These are phyloP conservation scores for Miamiensis avidus DNA, from an alignment of 169 alveolate genomes.

Conservation along the genomic window DNA sequence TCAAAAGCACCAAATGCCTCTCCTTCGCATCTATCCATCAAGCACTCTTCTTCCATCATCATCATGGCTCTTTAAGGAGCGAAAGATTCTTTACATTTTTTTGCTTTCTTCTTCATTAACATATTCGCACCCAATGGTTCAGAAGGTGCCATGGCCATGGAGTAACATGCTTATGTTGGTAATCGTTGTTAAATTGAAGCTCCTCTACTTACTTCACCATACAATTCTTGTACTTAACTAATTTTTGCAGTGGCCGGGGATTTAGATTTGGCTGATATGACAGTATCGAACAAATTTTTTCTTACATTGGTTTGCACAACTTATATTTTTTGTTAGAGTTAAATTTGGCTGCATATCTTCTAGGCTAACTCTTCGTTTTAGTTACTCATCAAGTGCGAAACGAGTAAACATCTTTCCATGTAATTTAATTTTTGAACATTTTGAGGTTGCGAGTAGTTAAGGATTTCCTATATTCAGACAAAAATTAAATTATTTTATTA, in stretches of 20 bases:
- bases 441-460: constrained; percentile 19
- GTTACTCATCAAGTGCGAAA: neutral
- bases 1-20: constrained; percentile 1
- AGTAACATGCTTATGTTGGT: too few relatives aligned
- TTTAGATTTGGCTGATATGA: neutral
- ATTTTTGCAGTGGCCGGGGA: too few relatives aligned
- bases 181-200: neutral
- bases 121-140: too few relatives aligned
- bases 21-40: constrained; percentile 16
- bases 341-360: neutral
- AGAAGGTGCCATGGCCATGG: too few relatives aligned
- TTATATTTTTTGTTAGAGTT: too few relatives aligned
- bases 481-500: too few relatives aligned
- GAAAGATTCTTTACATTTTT: too few relatives aligned
- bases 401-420: neutral
- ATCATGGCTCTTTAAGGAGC: constrained; percentile 4
- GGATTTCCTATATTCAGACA: neutral
- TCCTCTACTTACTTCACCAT: neutral
- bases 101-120: too few relatives aligned
- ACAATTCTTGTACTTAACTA: neutral
- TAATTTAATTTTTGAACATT: neutral
- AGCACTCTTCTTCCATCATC: neutral
- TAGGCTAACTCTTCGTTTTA: neutral
- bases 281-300: neutral
- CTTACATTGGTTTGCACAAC: neutral